These are phyloP conservation scores for Sicyos baderoa DNA, from an alignment of 306 rosid species.

Conservation along the genomic window DNA sequence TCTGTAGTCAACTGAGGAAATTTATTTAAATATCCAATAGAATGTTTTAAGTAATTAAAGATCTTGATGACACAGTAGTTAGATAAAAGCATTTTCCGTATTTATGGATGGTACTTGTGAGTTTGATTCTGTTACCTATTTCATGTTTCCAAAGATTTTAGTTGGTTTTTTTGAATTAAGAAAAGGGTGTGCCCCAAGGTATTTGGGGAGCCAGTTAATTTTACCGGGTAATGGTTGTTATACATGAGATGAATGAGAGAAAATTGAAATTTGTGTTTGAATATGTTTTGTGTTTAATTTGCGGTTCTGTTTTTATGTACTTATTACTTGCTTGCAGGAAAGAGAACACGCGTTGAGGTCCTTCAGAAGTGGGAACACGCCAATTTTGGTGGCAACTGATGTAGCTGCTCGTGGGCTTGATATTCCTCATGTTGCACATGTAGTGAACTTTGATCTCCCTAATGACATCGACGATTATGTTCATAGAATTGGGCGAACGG, in stretches of 20 bases:
- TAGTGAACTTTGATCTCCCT: conserved; percentile 83
- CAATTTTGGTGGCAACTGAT: conserved; percentile 87
- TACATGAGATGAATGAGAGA: too few relatives aligned
- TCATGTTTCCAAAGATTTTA: too few relatives aligned
- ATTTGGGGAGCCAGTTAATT: neutral
- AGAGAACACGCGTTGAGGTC: conserved; percentile 70
- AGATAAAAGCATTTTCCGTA: too few relatives aligned
- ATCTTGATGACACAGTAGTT: too few relatives aligned
- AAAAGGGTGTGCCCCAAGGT: neutral
- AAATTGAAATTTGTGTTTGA: neutral
- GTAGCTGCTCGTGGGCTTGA: conserved; percentile 32
- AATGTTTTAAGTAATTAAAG: neutral
- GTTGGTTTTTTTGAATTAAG: too few relatives aligned
- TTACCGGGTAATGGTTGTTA: neutral
- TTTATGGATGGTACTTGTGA: too few relatives aligned
- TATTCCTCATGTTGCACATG: conserved; percentile 84
- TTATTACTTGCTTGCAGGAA: conserved; percentile 50
- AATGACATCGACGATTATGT: conserved; percentile 90
- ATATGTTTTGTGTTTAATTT: neutral
- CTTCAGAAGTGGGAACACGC: conserved; percentile 75
- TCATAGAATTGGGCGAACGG: conserved; percentile 88
- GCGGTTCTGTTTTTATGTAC: neutral
- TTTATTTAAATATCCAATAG: neutral
- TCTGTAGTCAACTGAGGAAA: neutral
- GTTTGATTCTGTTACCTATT: too few relatives aligned